Percentiles rank a stretch among this genome's conserved stretches.
These are phyloP conservation scores for Crithidia fasciculata DNA, from an alignment of 208 protist species.

Conservation along the genomic window DNA sequence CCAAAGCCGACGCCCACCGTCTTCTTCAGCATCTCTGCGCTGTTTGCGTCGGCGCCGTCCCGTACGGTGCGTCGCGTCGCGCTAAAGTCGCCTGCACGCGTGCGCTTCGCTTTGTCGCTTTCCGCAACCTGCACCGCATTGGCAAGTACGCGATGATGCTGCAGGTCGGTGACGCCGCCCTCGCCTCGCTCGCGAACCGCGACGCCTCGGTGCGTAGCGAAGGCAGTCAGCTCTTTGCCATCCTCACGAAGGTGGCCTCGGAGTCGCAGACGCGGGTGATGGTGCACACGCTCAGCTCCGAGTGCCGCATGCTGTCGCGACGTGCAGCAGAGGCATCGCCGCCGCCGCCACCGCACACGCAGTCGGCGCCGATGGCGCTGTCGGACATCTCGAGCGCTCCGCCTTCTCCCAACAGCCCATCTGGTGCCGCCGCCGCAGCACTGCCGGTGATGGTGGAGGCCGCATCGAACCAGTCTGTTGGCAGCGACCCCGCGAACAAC, in stretches of 20 bases:
- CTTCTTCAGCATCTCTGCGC: conserved; percentile 60
- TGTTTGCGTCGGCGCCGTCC: conserved; percentile 31
- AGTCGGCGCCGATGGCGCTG: background rate
- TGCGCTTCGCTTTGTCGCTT: conserved; percentile 51
- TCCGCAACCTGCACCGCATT: conserved; percentile 82
- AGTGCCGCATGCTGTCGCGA: conserved; percentile 39
- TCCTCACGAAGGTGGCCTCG: conserved; percentile 77
- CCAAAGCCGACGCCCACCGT: conserved; percentile 54
- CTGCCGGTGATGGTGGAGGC: background rate
- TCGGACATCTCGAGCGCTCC: background rate
- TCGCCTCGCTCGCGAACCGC: conserved; percentile 53
- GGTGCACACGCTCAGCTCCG: conserved; percentile 34
- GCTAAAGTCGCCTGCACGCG: conserved; percentile 50
- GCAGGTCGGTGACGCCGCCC: conserved; percentile 48
- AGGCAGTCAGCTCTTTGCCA: conserved; percentile 54
- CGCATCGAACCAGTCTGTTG: background rate
- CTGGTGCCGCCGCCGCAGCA: background rate
- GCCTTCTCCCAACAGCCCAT: background rate
- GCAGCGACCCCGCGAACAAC: conserved; percentile 11
- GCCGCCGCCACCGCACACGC: background rate
- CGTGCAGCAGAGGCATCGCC: background rate
- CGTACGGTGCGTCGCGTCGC: conserved; percentile 45
- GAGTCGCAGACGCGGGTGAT: conserved; percentile 61
- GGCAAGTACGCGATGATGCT: conserved; percentile 72
- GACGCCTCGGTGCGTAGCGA: conserved; percentile 55